Percentiles rank a stretch among this genome's conserved stretches.
Evolutionary conservation across 1,284 basidiomycete species (phyloP).

Genomic region (Caloboletus firmus): DNA sequence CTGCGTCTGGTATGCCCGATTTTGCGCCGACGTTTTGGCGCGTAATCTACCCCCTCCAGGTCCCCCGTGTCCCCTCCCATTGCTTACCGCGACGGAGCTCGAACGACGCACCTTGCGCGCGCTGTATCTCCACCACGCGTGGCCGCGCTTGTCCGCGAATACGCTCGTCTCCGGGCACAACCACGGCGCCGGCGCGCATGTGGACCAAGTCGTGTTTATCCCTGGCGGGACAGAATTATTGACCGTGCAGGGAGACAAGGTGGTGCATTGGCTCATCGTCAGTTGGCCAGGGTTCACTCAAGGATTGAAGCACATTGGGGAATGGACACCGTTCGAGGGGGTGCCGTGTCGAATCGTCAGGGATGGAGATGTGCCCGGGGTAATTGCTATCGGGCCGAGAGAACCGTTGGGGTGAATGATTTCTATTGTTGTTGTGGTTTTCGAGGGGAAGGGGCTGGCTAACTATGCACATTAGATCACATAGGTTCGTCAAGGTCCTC

Average conservation of each 20-base stretch:
- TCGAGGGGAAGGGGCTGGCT: neutral
- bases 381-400: constrained; percentile 24
- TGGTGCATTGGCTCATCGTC: constrained; percentile 27
- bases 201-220: constrained; percentile 33
- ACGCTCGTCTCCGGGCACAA: constrained; percentile 9
- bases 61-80: constrained; percentile 3
- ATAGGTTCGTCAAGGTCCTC: constrained; percentile 21
- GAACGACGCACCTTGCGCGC: constrained; percentile 31
- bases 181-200: neutral
- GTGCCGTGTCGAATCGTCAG: constrained; percentile 26
- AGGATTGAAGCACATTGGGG: constrained; percentile 20
- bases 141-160: constrained; percentile 22
- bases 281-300: constrained; percentile 11
- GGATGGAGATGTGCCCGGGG: constrained; percentile 14
- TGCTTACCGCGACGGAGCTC: constrained; percentile 24
- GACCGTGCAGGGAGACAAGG: constrained; percentile 29
- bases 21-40: constrained; percentile 24
- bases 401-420: constrained; percentile 9
- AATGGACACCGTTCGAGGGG: constrained; percentile 19
- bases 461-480: constrained; percentile 8
- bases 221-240: constrained; percentile 27
- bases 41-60: constrained; percentile 26
- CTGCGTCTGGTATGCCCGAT: constrained; percentile 25
- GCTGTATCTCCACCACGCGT: constrained; percentile 23
- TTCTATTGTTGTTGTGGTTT: neutral